Evolutionary conservation across 352 stramenopile genomes (phyloP).

Genomic region (Pythium volutum): DNA sequence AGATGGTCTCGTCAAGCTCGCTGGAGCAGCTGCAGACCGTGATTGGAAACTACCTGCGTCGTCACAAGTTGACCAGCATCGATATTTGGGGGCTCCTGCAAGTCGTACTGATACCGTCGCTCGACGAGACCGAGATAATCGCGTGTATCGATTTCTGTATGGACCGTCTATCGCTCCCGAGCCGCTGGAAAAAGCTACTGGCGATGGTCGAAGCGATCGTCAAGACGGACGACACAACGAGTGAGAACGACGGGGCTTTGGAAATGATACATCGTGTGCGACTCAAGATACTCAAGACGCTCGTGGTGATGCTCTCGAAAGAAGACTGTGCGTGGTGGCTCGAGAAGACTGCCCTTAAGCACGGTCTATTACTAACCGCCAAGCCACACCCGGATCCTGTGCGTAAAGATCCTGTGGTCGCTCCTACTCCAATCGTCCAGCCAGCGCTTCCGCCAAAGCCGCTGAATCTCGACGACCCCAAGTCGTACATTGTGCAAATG

Average conservation of each 20-base stretch:
- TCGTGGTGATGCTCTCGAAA: conserved; percentile 51
- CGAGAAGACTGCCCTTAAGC: conserved; percentile 46
- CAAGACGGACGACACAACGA: conserved; percentile 11
- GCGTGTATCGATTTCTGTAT: conserved; percentile 42
- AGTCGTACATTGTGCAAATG: conserved; percentile 33
- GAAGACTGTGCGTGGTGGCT: conserved; percentile 53
- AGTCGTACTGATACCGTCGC: conserved; percentile 39
- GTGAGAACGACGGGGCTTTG: not conserved
- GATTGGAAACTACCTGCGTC: conserved; percentile 56
- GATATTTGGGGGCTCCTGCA: conserved; percentile 46
- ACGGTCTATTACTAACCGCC: conserved; percentile 12
- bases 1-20: conserved; percentile 19
- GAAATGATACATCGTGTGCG: conserved; percentile 23
- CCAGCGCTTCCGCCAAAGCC: conserved; percentile 20
- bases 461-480: conserved; percentile 36
- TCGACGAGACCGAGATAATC: conserved; percentile 43
- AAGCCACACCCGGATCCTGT: conserved; percentile 17
- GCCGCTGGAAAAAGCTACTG: conserved; percentile 46
- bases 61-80: conserved; percentile 40
- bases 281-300: conserved; percentile 47
- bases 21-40: conserved; percentile 60
- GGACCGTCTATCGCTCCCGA: conserved; percentile 32
- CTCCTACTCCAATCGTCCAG: conserved; percentile 36
- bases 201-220: conserved; percentile 38
- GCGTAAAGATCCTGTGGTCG: conserved; percentile 14